Percentiles rank a stretch among this genome's conserved stretches.
These are phyloP conservation scores for Umbellularia californica DNA, from an alignment of 164 flowering plant genomes.

Conservation along the genomic window DNA sequence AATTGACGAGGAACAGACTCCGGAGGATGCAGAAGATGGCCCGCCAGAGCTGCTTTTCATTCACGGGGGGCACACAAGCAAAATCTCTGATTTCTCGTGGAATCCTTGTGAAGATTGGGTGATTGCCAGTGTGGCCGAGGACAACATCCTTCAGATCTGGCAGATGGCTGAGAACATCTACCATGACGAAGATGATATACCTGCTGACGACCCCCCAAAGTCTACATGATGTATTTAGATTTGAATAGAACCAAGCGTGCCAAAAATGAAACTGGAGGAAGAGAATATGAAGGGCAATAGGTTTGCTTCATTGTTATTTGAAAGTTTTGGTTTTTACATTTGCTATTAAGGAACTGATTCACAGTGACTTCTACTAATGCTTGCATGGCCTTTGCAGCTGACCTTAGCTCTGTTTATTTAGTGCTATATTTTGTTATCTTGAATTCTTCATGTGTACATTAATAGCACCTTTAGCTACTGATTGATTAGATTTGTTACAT, in stretches of 20 bases:
- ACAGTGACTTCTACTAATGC: background rate
- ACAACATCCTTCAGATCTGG: slow-evolving; percentile 96
- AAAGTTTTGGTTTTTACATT: background rate
- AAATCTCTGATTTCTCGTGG: slow-evolving; percentile 98
- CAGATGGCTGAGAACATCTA: slow-evolving; percentile 99
- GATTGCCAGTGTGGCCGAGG: slow-evolving; percentile 92
- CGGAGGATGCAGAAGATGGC: slow-evolving; percentile 96
- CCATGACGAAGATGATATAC: slow-evolving; percentile 87
- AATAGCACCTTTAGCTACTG: background rate
- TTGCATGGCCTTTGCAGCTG: background rate
- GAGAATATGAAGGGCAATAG: background rate
- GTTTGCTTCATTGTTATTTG: background rate
- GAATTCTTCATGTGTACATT: background rate
- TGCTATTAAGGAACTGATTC: slow-evolving; percentile 1
- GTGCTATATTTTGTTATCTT: background rate
- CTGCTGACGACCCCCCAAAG: slow-evolving; percentile 56
- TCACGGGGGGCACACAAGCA: slow-evolving; percentile 98
- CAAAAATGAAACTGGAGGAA: background rate
- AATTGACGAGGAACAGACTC: slow-evolving; percentile 89
- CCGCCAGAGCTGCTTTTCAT: slow-evolving; percentile 96
- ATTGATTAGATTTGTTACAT: background rate
- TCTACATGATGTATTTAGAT: slow-evolving; percentile 21
- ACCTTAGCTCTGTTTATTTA: background rate
- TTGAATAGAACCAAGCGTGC: background rate
- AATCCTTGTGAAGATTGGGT: slow-evolving; percentile 99